A percentile compares a stretch with the other conserved stretches of the same genome.
Conservation (phyloP, 176 grass and related monocot species). For the Oryza longistaminata region DNA sequence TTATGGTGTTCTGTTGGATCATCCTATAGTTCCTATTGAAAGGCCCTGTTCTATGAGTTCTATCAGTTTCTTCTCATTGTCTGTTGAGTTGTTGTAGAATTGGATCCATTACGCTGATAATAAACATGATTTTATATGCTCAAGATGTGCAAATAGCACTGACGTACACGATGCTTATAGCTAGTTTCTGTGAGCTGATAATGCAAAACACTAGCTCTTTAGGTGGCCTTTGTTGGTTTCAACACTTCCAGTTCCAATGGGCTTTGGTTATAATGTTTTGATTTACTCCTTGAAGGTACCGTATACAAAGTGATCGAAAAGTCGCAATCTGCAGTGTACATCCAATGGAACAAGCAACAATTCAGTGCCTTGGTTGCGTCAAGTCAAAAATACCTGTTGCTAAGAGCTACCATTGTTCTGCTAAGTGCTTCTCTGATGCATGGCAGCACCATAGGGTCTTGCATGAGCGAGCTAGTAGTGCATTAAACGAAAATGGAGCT, state of each 20-base stretch:
- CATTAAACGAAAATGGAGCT: slow-evolving; percentile 81
- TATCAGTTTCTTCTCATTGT: slow-evolving; percentile 7
- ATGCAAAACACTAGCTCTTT: slow-evolving; percentile 21
- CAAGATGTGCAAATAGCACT: slow-evolving; percentile 14
- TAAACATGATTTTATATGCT: neutral
- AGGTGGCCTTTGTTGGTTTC: slow-evolving; percentile 8
- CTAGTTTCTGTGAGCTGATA: slow-evolving; percentile 24
- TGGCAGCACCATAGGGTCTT: slow-evolving; percentile 94
- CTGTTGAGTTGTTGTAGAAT: slow-evolving; percentile 2
- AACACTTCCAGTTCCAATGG: slow-evolving; percentile 19
- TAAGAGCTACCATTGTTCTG: slow-evolving; percentile 93
- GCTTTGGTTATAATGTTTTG: slow-evolving; percentile 34
- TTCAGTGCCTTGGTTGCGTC: slow-evolving; percentile 90
- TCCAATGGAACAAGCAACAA: slow-evolving; percentile 88
- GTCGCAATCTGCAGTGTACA: slow-evolving; percentile 82
- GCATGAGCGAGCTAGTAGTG: slow-evolving; percentile 84
- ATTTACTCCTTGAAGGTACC: slow-evolving; percentile 68
- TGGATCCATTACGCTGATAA: neutral
- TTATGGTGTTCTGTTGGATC: slow-evolving; percentile 2
- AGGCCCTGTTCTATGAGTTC: neutral
- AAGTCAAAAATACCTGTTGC: slow-evolving; percentile 95
- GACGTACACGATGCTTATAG: neutral
- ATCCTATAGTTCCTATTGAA: neutral
- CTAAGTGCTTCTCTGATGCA: slow-evolving; percentile 93
- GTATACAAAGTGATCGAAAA: slow-evolving; percentile 87